Conservation (phyloP, 2,329 filamentous ascomycete genomes). For the Coniochaeta prunicola region DNA sequence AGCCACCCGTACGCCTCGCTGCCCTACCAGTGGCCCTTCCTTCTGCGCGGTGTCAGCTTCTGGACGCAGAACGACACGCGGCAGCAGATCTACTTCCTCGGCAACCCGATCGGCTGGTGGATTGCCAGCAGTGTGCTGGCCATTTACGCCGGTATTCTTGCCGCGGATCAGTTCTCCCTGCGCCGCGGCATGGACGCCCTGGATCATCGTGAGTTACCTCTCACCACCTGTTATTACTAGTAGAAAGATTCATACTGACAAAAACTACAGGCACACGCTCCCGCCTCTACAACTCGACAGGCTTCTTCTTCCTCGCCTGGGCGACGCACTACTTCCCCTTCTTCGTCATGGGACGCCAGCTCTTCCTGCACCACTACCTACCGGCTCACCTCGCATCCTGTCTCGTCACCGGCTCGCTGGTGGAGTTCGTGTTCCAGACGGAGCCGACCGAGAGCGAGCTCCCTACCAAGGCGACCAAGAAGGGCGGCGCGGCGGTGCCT, state of each 20-base stretch:
- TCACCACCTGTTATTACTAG: background rate
- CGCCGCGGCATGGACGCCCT: constrained; percentile 89
- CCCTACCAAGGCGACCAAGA: constrained; percentile 36
- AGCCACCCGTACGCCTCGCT: constrained; percentile 94
- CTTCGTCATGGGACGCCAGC: constrained; percentile 94
- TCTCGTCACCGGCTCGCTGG: constrained; percentile 80
- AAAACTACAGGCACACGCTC: constrained; percentile 68
- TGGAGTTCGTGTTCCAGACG: constrained; percentile 94
- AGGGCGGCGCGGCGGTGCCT: constrained; percentile 39
- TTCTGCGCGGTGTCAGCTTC: constrained; percentile 95
- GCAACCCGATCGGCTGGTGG: constrained; percentile 98
- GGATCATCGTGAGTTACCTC: constrained; percentile 70
- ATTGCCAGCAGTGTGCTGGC: constrained; percentile 85
- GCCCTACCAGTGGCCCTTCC: constrained; percentile 96
- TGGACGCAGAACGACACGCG: constrained; percentile 96
- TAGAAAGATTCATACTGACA: too few relatives aligned
- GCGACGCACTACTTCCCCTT: constrained; percentile 96
- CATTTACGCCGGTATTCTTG: constrained; percentile 86
- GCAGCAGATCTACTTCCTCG: constrained; percentile 97
- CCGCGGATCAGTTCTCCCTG: constrained; percentile 87
- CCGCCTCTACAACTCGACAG: constrained; percentile 94
- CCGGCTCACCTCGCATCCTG: constrained; percentile 88
- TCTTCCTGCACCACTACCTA: constrained; percentile 97
- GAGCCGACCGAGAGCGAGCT: constrained; percentile 61
- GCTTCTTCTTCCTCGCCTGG: constrained; percentile 99